phyloP scores from a whole-genome alignment of 371 early-diverging fungal genomes.

The Mucor sp. region DNA sequence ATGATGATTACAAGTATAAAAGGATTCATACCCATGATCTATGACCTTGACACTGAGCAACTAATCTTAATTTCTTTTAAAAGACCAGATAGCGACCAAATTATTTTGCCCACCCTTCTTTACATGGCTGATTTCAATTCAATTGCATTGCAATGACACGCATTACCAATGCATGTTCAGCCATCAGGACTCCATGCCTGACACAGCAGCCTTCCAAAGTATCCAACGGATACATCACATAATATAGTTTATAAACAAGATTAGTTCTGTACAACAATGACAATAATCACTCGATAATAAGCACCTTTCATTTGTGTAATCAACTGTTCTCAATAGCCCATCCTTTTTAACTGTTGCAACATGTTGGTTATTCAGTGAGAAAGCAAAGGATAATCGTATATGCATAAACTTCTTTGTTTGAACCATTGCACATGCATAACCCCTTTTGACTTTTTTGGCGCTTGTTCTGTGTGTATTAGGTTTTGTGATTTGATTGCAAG shows the following conservation, averaged over 20 bases:
- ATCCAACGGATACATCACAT: constrained; percentile 69
- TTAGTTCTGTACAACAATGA: neutral
- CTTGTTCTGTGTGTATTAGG: constrained; percentile 30
- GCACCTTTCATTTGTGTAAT: constrained; percentile 36
- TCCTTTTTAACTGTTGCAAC: constrained; percentile 76
- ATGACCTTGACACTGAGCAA: constrained; percentile 88
- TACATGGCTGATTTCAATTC: neutral
- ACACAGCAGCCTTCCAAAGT: constrained; percentile 82
- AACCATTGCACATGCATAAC: constrained; percentile 25
- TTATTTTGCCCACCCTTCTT: constrained; percentile 92
- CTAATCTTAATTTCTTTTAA: constrained; percentile 68
- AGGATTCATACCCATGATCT: constrained; percentile 75
- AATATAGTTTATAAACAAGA: constrained; percentile 37
- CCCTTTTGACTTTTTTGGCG: constrained; percentile 51
- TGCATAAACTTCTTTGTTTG: neutral
- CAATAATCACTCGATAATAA: constrained; percentile 7
- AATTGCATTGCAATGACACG: neutral
- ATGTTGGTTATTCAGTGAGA: constrained; percentile 79
- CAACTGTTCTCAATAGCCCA: constrained; percentile 73
- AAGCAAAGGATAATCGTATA: constrained; percentile 58
- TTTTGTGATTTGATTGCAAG: constrained; percentile 50
- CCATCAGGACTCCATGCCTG: constrained; percentile 90
- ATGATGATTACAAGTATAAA: neutral
- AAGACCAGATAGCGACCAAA: constrained; percentile 86
- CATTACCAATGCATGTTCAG: constrained; percentile 76